Evolutionary conservation across 805 yeast species (phyloP).

Genomic region (Pachysolen tannophilus): DNA sequence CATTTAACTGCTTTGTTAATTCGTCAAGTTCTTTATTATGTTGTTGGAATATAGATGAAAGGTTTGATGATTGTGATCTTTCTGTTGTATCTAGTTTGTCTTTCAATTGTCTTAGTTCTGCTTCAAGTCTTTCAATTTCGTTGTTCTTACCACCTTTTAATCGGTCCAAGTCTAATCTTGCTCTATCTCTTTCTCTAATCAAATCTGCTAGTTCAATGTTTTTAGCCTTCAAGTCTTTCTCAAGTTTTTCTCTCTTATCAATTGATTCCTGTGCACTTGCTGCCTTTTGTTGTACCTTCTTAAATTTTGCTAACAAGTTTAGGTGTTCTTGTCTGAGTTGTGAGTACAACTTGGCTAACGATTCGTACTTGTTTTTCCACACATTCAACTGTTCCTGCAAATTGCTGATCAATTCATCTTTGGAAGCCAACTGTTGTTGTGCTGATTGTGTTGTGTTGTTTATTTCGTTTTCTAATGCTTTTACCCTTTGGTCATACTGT

Average conservation of each 20-base stretch:
- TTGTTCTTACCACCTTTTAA: constrained; percentile 54
- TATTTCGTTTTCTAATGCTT: constrained; percentile 70
- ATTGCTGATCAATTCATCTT: constrained; percentile 61
- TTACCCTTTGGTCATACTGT: constrained; percentile 82
- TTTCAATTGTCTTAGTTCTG: constrained; percentile 55
- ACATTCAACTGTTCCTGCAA: constrained; percentile 66
- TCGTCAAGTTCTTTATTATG: constrained; percentile 57
- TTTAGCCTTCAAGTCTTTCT: constrained; percentile 76
- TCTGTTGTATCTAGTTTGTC: constrained; percentile 52
- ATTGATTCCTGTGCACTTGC: constrained; percentile 86
- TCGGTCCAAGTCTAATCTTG: constrained; percentile 74
- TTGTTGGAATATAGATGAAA: constrained; percentile 48
- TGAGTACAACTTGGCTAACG: constrained; percentile 81
- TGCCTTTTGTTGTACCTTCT: constrained; percentile 78
- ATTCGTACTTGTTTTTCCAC: constrained; percentile 85
- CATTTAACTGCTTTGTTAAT: constrained; percentile 30
- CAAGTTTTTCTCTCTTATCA: constrained; percentile 72
- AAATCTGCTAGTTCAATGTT: constrained; percentile 83
- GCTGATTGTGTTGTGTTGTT: constrained; percentile 53
- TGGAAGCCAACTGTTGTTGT: constrained; percentile 63
- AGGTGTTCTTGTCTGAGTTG: constrained; percentile 90
- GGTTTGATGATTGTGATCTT: constrained; percentile 53
- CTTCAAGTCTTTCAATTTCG: constrained; percentile 56
- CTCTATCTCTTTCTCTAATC: constrained; percentile 84
- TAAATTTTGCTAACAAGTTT: constrained; percentile 66